phyloP scores from a whole-genome alignment of 192 early-diverging fungal genomes.

The Mortierella antarctica region DNA sequence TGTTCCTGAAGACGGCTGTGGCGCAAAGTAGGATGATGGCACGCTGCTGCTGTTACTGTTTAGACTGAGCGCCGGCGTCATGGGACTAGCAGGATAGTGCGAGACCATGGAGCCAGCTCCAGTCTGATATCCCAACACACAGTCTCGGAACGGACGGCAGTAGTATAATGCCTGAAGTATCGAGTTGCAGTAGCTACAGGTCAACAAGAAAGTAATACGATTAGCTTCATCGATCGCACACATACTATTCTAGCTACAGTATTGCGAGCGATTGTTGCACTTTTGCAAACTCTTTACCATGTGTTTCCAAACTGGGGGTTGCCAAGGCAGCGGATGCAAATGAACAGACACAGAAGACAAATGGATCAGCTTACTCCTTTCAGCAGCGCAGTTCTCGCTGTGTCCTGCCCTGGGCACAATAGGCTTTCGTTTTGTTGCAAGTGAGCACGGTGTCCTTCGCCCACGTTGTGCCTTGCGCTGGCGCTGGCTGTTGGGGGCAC shows the following conservation, averaged over 20 bases:
- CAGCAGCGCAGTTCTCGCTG: background rate
- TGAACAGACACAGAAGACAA: background rate
- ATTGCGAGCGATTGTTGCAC: background rate
- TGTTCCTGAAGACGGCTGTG: conserved; percentile 31
- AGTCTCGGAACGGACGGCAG: conserved; percentile 94
- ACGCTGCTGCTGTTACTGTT: conserved; percentile 17
- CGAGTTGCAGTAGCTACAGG: conserved; percentile 90
- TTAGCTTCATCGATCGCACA: background rate
- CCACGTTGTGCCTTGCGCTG: too few relatives aligned
- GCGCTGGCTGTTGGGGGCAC: too few relatives aligned
- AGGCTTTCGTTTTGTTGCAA: too few relatives aligned
- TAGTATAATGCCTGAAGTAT: conserved; percentile 97
- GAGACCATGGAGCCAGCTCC: conserved; percentile 35
- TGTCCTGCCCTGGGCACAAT: conserved; percentile 7
- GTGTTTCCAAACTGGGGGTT: conserved; percentile 82
- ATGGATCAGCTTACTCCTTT: background rate
- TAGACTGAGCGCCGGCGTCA: conserved; percentile 31
- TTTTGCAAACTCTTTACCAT: conserved; percentile 64
- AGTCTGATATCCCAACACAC: conserved; percentile 82
- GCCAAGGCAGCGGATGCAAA: background rate
- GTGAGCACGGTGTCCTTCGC: too few relatives aligned
- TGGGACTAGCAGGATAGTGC: conserved; percentile 51
- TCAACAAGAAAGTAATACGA: conserved; percentile 3
- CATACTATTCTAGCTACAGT: background rate
- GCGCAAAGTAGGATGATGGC: conserved; percentile 31